Evolutionary conservation across 768 basidiomycete species (phyloP).

Genomic region (Boletus sp.): DNA sequence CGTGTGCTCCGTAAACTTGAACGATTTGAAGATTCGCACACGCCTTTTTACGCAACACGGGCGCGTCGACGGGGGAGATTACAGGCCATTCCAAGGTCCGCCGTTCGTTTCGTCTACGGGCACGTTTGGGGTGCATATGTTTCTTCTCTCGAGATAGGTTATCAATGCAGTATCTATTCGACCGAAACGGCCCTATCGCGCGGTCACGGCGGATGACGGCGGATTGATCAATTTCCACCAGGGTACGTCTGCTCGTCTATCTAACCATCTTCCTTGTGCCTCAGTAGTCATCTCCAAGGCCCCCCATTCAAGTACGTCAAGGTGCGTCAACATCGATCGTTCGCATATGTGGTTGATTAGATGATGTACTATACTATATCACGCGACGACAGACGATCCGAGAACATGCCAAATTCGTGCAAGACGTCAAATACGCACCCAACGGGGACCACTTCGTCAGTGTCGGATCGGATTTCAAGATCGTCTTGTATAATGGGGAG

Average conservation of each 20-base stretch:
- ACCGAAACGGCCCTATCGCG: conserved; percentile 86
- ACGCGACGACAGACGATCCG: conserved; percentile 61
- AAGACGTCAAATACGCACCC: conserved; percentile 81
- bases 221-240: conserved; percentile 78
- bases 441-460: conserved; percentile 84
- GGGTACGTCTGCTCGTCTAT: conserved; percentile 40
- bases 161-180: conserved; percentile 90
- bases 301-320: conserved; percentile 90
- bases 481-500: conserved; percentile 90
- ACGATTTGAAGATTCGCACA: conserved; percentile 62
- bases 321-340: conserved; percentile 35
- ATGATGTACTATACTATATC: not conserved
- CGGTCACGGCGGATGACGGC: conserved; percentile 87
- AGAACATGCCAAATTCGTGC: conserved; percentile 89
- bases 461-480: conserved; percentile 84
- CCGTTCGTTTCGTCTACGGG: not conserved
- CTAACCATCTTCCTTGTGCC: not conserved
- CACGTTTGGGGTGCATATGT: not conserved
- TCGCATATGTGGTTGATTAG: not conserved
- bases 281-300: conserved; percentile 38
- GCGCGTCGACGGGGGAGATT: conserved; percentile 85
- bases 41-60: conserved; percentile 81
- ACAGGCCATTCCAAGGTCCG: conserved; percentile 83
- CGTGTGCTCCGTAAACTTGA: not conserved
- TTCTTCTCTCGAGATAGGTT: conserved; percentile 39